phyloP scores from a whole-genome alignment of 2,329 filamentous ascomycete genomes.

The Exophiala lecanii-corni region DNA sequence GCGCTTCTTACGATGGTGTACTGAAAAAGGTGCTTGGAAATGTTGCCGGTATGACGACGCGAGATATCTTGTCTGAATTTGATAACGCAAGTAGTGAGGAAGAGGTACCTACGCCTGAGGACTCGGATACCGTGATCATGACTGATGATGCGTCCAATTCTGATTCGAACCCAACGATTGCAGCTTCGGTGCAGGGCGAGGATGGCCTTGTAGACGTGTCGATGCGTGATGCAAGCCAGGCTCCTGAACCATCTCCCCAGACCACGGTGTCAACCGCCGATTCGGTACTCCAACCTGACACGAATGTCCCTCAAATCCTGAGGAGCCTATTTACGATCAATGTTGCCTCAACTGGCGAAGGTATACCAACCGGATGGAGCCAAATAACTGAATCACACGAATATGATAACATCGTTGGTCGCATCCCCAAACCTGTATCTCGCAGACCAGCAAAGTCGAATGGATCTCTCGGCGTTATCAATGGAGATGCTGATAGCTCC shows the following conservation, averaged over 20 bases:
- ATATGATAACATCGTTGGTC: constrained; percentile 19
- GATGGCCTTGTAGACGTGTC: constrained; percentile 88
- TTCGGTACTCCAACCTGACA: constrained; percentile 42
- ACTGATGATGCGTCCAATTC: constrained; percentile 59
- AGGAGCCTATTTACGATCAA: constrained; percentile 74
- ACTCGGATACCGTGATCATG: constrained; percentile 66
- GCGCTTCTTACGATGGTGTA: constrained; percentile 64
- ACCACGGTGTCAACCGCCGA: constrained; percentile 31
- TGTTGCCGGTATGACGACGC: constrained; percentile 70
- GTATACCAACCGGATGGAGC: constrained; percentile 67
- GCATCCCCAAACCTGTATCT: constrained; percentile 17
- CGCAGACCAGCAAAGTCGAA: constrained; percentile 28
- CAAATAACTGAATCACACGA: constrained; percentile 36
- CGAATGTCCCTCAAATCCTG: constrained; percentile 58
- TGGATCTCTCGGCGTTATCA: constrained; percentile 22
- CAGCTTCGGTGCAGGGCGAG: constrained; percentile 78
- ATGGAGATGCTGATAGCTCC: constrained; percentile 26
- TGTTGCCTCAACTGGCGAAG: constrained; percentile 56
- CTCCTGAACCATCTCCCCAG: constrained; percentile 23
- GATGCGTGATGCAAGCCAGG: constrained; percentile 61
- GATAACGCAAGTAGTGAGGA: constrained; percentile 45
- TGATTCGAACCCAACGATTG: constrained; percentile 63
- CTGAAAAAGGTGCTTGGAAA: constrained; percentile 74
- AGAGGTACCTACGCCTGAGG: constrained; percentile 40
- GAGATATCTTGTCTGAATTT: constrained; percentile 53